These are phyloP conservation scores for Calycina herbarum DNA, from an alignment of 2,329 filamentous ascomycete species.

Conservation along the genomic window DNA sequence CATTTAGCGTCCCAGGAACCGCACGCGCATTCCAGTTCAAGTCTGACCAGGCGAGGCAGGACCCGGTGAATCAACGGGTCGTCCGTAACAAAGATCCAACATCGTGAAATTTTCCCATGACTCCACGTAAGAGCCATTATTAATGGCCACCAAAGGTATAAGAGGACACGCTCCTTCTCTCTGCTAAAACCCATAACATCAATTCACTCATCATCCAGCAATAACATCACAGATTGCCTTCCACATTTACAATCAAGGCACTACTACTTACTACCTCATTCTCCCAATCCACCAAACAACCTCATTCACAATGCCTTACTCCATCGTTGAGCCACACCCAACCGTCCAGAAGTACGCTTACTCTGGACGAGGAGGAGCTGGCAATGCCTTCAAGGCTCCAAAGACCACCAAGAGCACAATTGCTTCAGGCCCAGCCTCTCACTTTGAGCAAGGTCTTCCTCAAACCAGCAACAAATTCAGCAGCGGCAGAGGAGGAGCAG, in stretches of 20 bases:
- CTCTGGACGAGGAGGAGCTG: conserved; percentile 36
- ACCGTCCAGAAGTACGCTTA: conserved; percentile 32
- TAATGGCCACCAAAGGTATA: conserved; percentile 25
- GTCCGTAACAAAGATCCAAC: conserved; percentile 15
- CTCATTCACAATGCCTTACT: conserved; percentile 26
- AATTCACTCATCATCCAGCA: conserved; percentile 22
- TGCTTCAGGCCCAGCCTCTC: conserved; percentile 34
- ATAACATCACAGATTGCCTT: conserved; percentile 20
- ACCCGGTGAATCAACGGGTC: conserved; percentile 8
- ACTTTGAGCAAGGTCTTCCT: conserved; percentile 32
- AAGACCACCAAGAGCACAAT: conserved; percentile 29
- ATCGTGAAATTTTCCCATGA: conserved; percentile 15
- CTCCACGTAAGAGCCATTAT: conserved; percentile 9
- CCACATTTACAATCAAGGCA: conserved; percentile 14
- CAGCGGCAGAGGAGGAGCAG: conserved; percentile 36
- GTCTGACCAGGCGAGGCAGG: background rate
- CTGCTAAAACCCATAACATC: conserved; percentile 9
- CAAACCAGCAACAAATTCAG: conserved; percentile 31
- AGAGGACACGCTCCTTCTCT: conserved; percentile 22
- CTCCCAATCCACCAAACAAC: conserved; percentile 14
- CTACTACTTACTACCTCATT: background rate
- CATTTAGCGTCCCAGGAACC: background rate
- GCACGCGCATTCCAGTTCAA: background rate
- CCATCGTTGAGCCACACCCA: conserved; percentile 37
- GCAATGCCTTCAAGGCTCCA: conserved; percentile 37